Base-by-base conservation (phyloP, 2,329 filamentous ascomycete species). In the Phoma herbarum region DNA sequence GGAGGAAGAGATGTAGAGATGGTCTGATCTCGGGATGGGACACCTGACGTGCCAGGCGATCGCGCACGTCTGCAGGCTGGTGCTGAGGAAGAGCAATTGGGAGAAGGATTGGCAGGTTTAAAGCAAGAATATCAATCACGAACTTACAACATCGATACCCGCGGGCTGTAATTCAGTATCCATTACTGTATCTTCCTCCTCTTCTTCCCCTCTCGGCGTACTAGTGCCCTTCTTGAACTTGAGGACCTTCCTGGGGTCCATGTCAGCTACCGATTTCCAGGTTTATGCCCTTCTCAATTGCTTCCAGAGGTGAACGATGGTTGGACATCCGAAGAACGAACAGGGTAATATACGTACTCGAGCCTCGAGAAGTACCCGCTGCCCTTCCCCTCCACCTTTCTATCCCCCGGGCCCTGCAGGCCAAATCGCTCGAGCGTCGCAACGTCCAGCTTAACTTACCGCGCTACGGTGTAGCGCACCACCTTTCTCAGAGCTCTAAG, bases 121-220 rank as follows among this genome's bases (percentile, higher is more conserved):
- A n/a, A 28, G 3, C 22, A 26, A 16, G n/a, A 16, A n/a, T 2
- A 44, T 5, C 23, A 44, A 26, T 10, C 14, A 44, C 1, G 20
- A 33, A 64, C 64, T 64, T 48, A 62, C 60, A 45, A 66, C 59
- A 51, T 63, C 62, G 25, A 66, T 62, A 4, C 56, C 57, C 12
- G 47, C 51, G 29, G 50, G 33, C 26, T 12, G 44, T 9, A 28
- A 12, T 33, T 23, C 39, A 45, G 20, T 14, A 33, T 20, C 22
- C 44, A 59, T 47, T 9, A 46, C 26, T 14, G 16, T 12, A n/a
- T 49, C 48, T 3, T 44, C 45, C 25, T 45, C 49, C 31, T 33
- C 29, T 33, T 33, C 29, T 14, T 8, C 31, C 16, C n/a, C 31
- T 53, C 33, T 49, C 14, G 25, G 6, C 22, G 8, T n/a, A n/a